These are phyloP conservation scores for Carnegiea gigantea DNA, from an alignment of 179 eudicot species.

Conservation along the genomic window DNA sequence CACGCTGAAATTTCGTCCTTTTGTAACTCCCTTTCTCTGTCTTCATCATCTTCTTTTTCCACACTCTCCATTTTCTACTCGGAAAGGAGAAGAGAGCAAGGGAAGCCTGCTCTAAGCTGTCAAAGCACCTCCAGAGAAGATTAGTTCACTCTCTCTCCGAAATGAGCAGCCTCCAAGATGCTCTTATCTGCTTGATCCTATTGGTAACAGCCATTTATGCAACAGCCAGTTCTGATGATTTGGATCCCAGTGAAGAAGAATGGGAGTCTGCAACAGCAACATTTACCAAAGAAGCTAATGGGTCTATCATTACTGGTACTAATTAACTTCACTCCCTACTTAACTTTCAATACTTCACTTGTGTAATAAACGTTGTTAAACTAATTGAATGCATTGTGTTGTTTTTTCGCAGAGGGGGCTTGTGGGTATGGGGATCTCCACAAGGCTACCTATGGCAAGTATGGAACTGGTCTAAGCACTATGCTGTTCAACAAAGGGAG, in stretches of 20 bases:
- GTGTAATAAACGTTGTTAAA: not conserved
- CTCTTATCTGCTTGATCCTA: slow-evolving; percentile 17
- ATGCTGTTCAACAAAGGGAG: slow-evolving; percentile 58
- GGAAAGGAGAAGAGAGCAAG: not conserved
- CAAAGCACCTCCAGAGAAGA: slow-evolving; percentile 4
- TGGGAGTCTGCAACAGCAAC: slow-evolving; percentile 63
- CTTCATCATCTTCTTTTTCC: not conserved
- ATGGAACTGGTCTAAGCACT: slow-evolving; percentile 58
- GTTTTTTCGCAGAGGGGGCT: slow-evolving; percentile 49
- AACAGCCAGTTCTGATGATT: slow-evolving; percentile 32
- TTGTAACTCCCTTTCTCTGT: not conserved
- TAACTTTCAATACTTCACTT: not conserved
- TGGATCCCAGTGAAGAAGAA: slow-evolving; percentile 36
- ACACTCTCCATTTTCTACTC: not conserved
- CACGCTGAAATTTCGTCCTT: not conserved
- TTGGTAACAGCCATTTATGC: slow-evolving; percentile 13
- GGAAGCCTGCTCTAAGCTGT: not conserved
- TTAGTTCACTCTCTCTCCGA: not conserved
- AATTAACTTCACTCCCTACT: not conserved
- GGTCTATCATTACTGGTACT: slow-evolving; percentile 49
- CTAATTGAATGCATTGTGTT: not conserved
- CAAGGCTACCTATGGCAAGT: slow-evolving; percentile 46
- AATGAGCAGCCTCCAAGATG: slow-evolving; percentile 27
- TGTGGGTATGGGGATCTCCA: slow-evolving; percentile 70
- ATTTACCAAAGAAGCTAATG: slow-evolving; percentile 44